These are phyloP conservation scores for Xylaria sp. DNA, from an alignment of 2,329 filamentous ascomycete genomes.

Conservation along the genomic window DNA sequence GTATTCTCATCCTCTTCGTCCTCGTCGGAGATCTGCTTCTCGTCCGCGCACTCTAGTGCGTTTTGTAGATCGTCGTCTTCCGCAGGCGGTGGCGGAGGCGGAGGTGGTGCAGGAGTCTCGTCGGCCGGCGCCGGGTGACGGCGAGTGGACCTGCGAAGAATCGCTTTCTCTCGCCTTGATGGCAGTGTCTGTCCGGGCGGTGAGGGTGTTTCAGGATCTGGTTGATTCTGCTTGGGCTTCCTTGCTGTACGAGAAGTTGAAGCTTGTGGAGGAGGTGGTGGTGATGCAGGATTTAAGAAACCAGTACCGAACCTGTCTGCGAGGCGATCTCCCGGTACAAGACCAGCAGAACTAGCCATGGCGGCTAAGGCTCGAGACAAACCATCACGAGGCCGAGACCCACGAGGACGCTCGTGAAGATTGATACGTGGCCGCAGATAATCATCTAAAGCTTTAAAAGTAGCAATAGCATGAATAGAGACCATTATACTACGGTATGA, in stretches of 20 bases:
- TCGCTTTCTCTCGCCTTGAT: slow-evolving; percentile 62
- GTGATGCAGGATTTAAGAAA: slow-evolving; percentile 47
- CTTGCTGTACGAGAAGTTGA: slow-evolving; percentile 53
- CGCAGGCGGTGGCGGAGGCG: slow-evolving; percentile 60
- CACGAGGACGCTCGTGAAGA: slow-evolving; percentile 74
- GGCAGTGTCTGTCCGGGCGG: slow-evolving; percentile 54
- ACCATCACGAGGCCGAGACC: slow-evolving; percentile 64
- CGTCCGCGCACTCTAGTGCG: slow-evolving; percentile 89
- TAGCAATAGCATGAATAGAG: slow-evolving; percentile 96
- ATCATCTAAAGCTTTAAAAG: slow-evolving; percentile 95
- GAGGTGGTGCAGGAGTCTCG: slow-evolving; percentile 57
- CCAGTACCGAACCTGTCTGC: slow-evolving; percentile 50
- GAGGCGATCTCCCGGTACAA: slow-evolving; percentile 59
- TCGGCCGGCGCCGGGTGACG: slow-evolving; percentile 57
- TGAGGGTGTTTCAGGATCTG: slow-evolving; percentile 48
- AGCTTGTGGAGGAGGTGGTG: slow-evolving; percentile 46
- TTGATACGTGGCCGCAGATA: slow-evolving; percentile 91
- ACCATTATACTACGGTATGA: slow-evolving; percentile 96
- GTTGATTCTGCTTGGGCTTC: slow-evolving; percentile 55
- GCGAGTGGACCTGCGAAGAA: slow-evolving; percentile 67
- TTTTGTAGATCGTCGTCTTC: slow-evolving; percentile 69
- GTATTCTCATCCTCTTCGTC: slow-evolving; percentile 69
- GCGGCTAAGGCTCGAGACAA: slow-evolving; percentile 74
- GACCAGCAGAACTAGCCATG: slow-evolving; percentile 73
- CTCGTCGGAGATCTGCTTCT: slow-evolving; percentile 79